Evolutionary conservation across 352 stramenopile species (phyloP).

Genomic region (Phytophthora melonis): DNA sequence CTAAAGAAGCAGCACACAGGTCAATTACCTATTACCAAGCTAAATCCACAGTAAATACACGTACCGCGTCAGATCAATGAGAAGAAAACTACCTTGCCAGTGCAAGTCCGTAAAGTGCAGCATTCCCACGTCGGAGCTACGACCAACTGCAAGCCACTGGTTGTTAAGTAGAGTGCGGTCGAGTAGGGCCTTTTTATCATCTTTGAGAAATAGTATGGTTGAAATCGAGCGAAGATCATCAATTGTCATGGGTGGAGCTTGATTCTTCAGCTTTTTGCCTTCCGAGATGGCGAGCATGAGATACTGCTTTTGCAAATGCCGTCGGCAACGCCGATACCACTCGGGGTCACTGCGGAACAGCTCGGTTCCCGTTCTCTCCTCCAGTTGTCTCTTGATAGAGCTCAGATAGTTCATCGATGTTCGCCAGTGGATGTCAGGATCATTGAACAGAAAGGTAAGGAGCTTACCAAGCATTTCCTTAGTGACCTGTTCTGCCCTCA

Average conservation of each 20-base stretch:
- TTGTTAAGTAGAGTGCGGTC: slow-evolving; percentile 17
- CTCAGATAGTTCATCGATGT: slow-evolving; percentile 13
- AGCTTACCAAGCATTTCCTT: slow-evolving; percentile 17
- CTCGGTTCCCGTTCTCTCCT: slow-evolving; percentile 1
- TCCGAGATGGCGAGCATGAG: slow-evolving; percentile 1
- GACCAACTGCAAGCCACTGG: slow-evolving; percentile 7
- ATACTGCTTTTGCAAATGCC: slow-evolving; percentile 20
- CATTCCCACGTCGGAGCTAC: slow-evolving; percentile 14
- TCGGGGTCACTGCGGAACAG: slow-evolving; percentile 15
- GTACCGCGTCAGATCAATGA: slow-evolving; percentile 1
- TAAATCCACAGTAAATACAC: background rate
- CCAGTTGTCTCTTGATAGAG: slow-evolving; percentile 12
- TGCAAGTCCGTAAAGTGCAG: background rate
- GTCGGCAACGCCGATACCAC: slow-evolving; percentile 12
- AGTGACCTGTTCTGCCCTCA: background rate
- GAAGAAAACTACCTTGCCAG: slow-evolving; percentile 8
- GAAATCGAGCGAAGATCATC: slow-evolving; percentile 9
- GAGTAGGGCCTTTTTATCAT: slow-evolving; percentile 15
- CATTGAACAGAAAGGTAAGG: slow-evolving; percentile 3
- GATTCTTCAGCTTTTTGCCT: slow-evolving; percentile 8
- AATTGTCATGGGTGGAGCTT: slow-evolving; percentile 13
- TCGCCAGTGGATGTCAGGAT: slow-evolving; percentile 14
- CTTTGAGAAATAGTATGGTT: slow-evolving; percentile 12
- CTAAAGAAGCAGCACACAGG: background rate
- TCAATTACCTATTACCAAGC: no score